Conservation (phyloP, 768 basidiomycete genomes). For the Rhizopogon vinicolor region DNA sequence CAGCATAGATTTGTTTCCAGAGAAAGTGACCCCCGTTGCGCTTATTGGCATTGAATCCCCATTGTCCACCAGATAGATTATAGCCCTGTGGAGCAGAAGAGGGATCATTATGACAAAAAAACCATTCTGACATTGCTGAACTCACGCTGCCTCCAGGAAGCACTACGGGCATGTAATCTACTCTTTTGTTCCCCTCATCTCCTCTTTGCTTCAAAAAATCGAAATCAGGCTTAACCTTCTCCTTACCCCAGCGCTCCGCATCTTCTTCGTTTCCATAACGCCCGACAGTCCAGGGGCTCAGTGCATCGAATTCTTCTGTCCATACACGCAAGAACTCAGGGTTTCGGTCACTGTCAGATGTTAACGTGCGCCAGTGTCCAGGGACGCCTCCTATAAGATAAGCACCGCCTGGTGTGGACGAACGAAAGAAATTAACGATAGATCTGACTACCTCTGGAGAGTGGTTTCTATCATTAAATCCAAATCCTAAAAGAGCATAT, state of each 20-base stretch:
- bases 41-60: constrained; percentile 68
- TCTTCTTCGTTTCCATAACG: constrained; percentile 56
- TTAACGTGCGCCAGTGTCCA: constrained; percentile 70
- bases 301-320: constrained; percentile 74
- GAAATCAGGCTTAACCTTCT: constrained; percentile 60
- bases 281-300: constrained; percentile 83
- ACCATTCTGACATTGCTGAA: constrained; percentile 7
- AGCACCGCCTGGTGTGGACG: constrained; percentile 64
- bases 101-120: constrained; percentile 14
- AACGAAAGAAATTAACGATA: constrained; percentile 52
- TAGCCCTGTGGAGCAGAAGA: constrained; percentile 42
- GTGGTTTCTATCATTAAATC: constrained; percentile 58
- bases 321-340: constrained; percentile 64
- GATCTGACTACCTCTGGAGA: constrained; percentile 48
- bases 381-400: constrained; percentile 72
- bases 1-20: constrained; percentile 76
- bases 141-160: constrained; percentile 79
- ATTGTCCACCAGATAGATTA: constrained; percentile 67
- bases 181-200: constrained; percentile 41
- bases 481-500: constrained; percentile 47
- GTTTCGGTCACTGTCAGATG: constrained; percentile 65
- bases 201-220: constrained; percentile 50
- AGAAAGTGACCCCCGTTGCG: constrained; percentile 73
- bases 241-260: constrained; percentile 59
- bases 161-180: constrained; percentile 83